phyloP scores from a whole-genome alignment of 2,329 filamentous ascomycete species.

The Aspergillus sp. region DNA sequence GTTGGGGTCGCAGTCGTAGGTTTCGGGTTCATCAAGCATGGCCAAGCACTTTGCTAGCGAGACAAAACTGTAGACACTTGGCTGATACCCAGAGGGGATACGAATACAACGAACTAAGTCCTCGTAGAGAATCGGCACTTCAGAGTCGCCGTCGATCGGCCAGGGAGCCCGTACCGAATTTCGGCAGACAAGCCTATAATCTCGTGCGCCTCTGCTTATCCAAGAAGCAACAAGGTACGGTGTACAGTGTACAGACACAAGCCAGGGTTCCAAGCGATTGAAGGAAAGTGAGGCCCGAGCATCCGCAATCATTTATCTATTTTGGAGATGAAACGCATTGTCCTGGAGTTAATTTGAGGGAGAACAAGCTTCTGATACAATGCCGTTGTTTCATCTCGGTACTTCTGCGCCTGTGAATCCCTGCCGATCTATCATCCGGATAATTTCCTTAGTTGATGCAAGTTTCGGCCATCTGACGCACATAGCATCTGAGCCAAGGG shows the following conservation, averaged over 20 bases:
- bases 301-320: not conserved
- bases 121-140: no score
- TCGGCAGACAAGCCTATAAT: no score
- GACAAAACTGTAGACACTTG: not conserved
- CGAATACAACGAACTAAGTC: no score
- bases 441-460: not conserved
- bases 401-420: not conserved
- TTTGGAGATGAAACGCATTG: not conserved
- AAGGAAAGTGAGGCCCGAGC: not conserved
- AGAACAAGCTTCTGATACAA: constrained; percentile 4
- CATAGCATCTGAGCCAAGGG: not conserved
- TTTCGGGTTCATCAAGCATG: not conserved
- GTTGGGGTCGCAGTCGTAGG: not conserved
- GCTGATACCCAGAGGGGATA: no score
- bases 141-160: no score
- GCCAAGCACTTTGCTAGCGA: no score
- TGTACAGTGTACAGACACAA: not conserved
- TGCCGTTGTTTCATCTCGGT: constrained; percentile 1
- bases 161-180: no score
- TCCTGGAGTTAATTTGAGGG: not conserved
- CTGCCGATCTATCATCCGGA: not conserved
- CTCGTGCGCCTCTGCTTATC: no score
- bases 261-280: not conserved
- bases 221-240: no score
- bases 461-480: not conserved